Base-by-base conservation (phyloP, 2,329 filamentous ascomycete genomes). In the Arthrinium puccinioides region DNA sequence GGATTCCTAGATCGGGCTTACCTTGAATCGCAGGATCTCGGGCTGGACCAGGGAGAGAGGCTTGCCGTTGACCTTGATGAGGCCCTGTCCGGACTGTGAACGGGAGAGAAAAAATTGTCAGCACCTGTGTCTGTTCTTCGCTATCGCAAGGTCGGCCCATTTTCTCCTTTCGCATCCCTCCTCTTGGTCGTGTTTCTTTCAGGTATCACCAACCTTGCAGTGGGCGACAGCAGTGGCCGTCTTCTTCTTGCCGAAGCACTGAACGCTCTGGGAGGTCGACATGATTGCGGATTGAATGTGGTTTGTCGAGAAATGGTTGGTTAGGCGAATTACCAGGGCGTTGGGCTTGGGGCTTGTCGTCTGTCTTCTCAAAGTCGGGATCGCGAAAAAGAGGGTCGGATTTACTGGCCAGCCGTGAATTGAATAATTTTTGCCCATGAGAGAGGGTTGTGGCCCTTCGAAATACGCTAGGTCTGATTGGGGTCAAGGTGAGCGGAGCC, bases 241-340 rank as follows among this genome's bases (percentile, higher is more conserved):
- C 79, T 86, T 87, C 80, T 89, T 89, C 84, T 96, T 96, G 83
- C 89, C 89, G 85, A 97, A 96, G 85, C 88, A 95, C 81, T 95
- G 88, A 62, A 88, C 84, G 70, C 79, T 84, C 73, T 85, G 82
- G 59, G 76, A 73, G 61, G 81, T 73, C 69, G 84, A 82, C 81
- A 87, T 87, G 69, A 63, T 85, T 74, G 66, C 63, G 62, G 38
- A 31, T 43, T 41, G 47, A n/a, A 44, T 48, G 40, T 43, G 31
- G 32, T 40, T 35, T 36, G 36, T 42, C 34, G 40, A 40, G 40
- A 37, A 38, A 34, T 49, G 46, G 50, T 44, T n/a, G n/a, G n/a
- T n/a, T n/a, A n/a, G n/a, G n/a, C n/a, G n/a, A n/a, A n/a, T n/a
- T n/a, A n/a, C n/a, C n/a, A n/a, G n/a, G n/a, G n/a, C n/a, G n/a